Base-by-base conservation (phyloP, 2,329 filamentous ascomycete genomes). In the Beauveria sp. region DNA sequence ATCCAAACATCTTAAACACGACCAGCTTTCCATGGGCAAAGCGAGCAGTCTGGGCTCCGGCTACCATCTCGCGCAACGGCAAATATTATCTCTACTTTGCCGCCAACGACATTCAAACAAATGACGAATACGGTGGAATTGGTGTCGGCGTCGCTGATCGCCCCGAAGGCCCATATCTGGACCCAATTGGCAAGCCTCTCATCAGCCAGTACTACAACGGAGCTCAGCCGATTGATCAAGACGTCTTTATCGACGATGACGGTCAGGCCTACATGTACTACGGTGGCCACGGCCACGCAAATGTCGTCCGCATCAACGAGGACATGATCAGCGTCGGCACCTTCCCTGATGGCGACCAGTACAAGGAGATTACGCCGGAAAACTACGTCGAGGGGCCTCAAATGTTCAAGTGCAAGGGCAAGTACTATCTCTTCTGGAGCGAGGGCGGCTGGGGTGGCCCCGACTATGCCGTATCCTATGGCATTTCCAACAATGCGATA, bases 61-160 rank as follows among this genome's bases (percentile, higher is more conserved):
- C 78, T 0, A 75, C 79, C 14, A 71, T 77, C 41, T 64, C 64
- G 16, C 72, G 77, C 40, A 71, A 78, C 63, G 76, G 75, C 12
- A 76, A 73, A 46, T 81, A 80, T 66, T 80, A 76, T 64, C 71
- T 81, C 58, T 81, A 81, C 67, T 81, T 80, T 64, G 76, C 72
- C 48, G 79, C 78, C 41, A 80, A 80, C 44, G 79, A 80, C 59
- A 76, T 78, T 50, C 74, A 75, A 69, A 53, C 63, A 26, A 58
- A 67, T 52, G 55, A 62, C 20, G 68, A 80, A 26, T 72, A 80
- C 22, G 73, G 73, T 3, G 73, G 75, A 30, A 73, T 76, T 53
- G 73, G 73, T 20, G 70, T 75, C 16, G 73, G 65, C 9, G 67
- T 73, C 4, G 68, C 70, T 50, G 69, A 74, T 48, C 66, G 37